A percentile compares a stretch with the other conserved stretches of the same genome.
Conservation (phyloP, 371 early-diverging fungal species). For the Dinochytrium kinnereticum region DNA sequence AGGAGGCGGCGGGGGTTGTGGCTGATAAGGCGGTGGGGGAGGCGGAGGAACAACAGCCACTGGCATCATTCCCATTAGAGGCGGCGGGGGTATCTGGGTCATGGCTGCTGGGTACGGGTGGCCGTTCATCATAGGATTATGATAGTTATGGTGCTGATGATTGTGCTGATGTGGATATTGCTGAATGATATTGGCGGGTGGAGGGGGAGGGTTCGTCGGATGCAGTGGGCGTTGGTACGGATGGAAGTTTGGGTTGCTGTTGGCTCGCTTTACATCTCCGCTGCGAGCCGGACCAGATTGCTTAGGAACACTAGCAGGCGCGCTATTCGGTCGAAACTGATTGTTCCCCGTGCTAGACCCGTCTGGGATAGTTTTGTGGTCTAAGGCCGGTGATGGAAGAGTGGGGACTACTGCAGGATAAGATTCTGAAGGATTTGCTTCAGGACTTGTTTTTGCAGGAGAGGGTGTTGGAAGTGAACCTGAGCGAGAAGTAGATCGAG, state of each 20-base stretch:
- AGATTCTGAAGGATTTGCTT: not conserved
- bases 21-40: not conserved
- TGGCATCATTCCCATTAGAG: not conserved
- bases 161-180: not conserved
- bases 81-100: not conserved
- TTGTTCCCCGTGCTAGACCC: not conserved
- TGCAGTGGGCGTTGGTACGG: not conserved
- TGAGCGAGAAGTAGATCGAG: not conserved
- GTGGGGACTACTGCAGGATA: not conserved
- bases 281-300: not conserved
- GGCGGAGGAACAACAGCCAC: not conserved
- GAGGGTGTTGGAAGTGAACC: conserved; percentile 8
- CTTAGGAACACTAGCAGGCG: not conserved
- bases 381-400: conserved; percentile 6
- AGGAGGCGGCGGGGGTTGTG: not conserved
- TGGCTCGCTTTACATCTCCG: not conserved
- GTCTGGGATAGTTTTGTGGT: not conserved
- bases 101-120: not conserved
- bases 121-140: not conserved
- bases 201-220: not conserved
- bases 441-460: conserved; percentile 11
- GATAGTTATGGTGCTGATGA: not conserved
- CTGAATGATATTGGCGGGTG: not conserved
- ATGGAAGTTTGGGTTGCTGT: not conserved
- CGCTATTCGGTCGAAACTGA: not conserved